Evolutionary conservation across 2,329 filamentous ascomycete species (phyloP).

Genomic region (Myriosclerotinia duriaeana): DNA sequence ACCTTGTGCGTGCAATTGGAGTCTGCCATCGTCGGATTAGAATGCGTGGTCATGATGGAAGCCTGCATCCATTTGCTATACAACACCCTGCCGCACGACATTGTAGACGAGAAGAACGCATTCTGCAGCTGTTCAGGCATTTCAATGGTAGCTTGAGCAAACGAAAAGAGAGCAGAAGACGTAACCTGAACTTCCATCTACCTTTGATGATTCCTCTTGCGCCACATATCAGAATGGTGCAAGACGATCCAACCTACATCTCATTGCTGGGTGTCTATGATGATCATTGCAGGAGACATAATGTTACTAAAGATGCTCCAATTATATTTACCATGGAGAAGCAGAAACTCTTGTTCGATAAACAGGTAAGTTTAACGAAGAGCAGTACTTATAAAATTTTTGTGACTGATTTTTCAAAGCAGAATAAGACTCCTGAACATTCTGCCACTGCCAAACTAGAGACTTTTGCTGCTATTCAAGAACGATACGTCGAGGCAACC

Average conservation of each 20-base stretch:
- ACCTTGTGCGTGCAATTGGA: constrained; percentile 85
- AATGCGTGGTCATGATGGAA: constrained; percentile 96
- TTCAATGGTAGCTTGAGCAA: constrained; percentile 91
- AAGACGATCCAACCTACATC: constrained; percentile 92
- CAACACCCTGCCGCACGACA: constrained; percentile 93
- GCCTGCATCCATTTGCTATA: constrained; percentile 92
- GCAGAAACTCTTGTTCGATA: constrained; percentile 72
- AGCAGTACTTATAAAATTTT: not conserved
- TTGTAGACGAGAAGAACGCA: constrained; percentile 90
- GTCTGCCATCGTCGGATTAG: constrained; percentile 90
- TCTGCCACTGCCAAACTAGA: constrained; percentile 74
- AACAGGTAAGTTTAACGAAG: constrained; percentile 39
- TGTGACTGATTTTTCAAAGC: constrained; percentile 42
- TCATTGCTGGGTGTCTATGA: constrained; percentile 94
- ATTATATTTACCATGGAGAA: constrained; percentile 95
- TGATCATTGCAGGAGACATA: constrained; percentile 85
- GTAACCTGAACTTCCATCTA: constrained; percentile 93
- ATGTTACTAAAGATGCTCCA: constrained; percentile 91
- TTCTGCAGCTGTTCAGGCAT: constrained; percentile 93
- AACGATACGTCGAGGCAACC: constrained; percentile 84
- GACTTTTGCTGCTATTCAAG: constrained; percentile 91
- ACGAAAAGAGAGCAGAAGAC: constrained; percentile 89
- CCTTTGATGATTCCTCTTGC: constrained; percentile 94
- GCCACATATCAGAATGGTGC: constrained; percentile 90
- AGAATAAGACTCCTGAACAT: constrained; percentile 65